phyloP scores from a whole-genome alignment of 2,329 filamentous ascomycete genomes.

The Stachybotrys chlorohalonatus region DNA sequence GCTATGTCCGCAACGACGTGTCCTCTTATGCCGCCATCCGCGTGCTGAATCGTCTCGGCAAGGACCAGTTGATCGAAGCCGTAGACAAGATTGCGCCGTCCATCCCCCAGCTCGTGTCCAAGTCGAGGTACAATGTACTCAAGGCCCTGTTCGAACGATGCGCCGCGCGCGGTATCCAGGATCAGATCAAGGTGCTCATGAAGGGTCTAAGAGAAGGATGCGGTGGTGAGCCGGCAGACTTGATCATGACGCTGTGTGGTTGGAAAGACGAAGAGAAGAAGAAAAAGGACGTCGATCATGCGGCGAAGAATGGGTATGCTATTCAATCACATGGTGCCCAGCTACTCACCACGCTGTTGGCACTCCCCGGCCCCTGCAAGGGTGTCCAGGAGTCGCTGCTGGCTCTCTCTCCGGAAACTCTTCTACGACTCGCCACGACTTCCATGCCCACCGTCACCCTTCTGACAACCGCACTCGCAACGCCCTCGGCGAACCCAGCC shows the following conservation, averaged over 20 bases:
- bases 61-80: slow-evolving; percentile 72
- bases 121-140: slow-evolving; percentile 70
- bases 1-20: slow-evolving; percentile 79
- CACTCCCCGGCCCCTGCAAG: slow-evolving; percentile 60
- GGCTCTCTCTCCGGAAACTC: slow-evolving; percentile 43
- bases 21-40: slow-evolving; percentile 81
- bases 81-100: slow-evolving; percentile 64
- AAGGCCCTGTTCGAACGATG: slow-evolving; percentile 79
- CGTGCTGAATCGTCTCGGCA: slow-evolving; percentile 74
- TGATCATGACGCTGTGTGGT: slow-evolving; percentile 41
- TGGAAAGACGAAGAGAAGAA: slow-evolving; percentile 29
- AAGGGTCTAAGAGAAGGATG: slow-evolving; percentile 39
- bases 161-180: slow-evolving; percentile 52
- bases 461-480: slow-evolving; percentile 39
- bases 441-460: slow-evolving; percentile 40
- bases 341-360: slow-evolving; percentile 70
- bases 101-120: slow-evolving; percentile 62
- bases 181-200: slow-evolving; percentile 39
- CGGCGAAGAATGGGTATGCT: slow-evolving; percentile 47
- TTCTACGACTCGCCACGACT: slow-evolving; percentile 54
- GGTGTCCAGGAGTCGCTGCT: slow-evolving; percentile 67
- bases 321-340: slow-evolving; percentile 65
- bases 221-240: slow-evolving; percentile 34
- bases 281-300: slow-evolving; percentile 25
- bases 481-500: slow-evolving; percentile 36